Evolutionary conservation across 768 basidiomycete genomes (phyloP).

Genomic region (Lentinula raphanica): DNA sequence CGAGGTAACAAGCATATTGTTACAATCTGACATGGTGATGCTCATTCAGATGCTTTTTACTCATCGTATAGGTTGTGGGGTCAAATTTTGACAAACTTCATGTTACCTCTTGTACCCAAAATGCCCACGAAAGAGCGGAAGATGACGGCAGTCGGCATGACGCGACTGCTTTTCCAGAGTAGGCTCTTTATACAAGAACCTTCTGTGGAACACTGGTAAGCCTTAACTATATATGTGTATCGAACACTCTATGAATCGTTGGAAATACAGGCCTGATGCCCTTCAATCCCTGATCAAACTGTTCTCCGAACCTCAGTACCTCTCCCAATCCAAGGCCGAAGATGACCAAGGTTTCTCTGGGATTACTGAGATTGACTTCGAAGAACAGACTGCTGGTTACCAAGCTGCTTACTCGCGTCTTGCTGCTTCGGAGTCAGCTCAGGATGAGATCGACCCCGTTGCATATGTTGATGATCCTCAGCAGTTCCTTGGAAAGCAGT

Average conservation of each 20-base stretch:
- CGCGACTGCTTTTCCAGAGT: conserved; percentile 73
- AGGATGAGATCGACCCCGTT: conserved; percentile 46
- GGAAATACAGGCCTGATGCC: conserved; percentile 54
- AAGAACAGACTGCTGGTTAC: conserved; percentile 87
- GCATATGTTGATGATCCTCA: conserved; percentile 54
- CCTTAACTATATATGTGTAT: background rate
- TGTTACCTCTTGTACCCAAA: conserved; percentile 77
- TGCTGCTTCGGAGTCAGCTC: conserved; percentile 66
- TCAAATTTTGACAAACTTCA: conserved; percentile 69
- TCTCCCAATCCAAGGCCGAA: conserved; percentile 32
- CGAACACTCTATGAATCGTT: background rate
- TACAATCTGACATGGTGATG: background rate
- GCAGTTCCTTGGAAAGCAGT: conserved; percentile 44
- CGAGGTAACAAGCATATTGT: conserved; percentile 64
- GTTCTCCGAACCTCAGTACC: conserved; percentile 72
- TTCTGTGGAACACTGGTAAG: conserved; percentile 60
- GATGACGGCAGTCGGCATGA: conserved; percentile 74
- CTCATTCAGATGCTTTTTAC: background rate
- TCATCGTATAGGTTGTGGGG: conserved; percentile 54
- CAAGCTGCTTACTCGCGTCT: conserved; percentile 92
- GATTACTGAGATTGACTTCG: conserved; percentile 76
- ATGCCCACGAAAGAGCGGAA: conserved; percentile 82
- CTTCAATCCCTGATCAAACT: conserved; percentile 72
- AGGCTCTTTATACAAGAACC: conserved; percentile 63
- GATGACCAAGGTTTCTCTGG: conserved; percentile 40